A percentile compares a stretch with the other conserved stretches of the same genome.
These are phyloP conservation scores for Parmelia sp. DNA, from an alignment of 495 filamentous ascomycete species.

Conservation along the genomic window DNA sequence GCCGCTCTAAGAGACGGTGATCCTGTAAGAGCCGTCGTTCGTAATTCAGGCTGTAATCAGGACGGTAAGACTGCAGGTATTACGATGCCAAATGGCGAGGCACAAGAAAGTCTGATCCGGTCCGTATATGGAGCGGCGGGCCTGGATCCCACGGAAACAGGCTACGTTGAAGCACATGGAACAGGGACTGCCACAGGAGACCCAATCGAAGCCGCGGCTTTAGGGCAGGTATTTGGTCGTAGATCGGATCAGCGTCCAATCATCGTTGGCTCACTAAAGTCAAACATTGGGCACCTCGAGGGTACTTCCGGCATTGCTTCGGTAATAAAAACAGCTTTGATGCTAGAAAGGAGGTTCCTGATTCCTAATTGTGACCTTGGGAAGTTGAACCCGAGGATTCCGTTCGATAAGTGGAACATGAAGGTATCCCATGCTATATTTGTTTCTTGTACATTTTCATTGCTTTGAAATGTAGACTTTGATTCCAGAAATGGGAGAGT, in stretches of 20 bases:
- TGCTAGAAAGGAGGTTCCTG: constrained; percentile 43
- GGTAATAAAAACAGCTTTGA: constrained; percentile 50
- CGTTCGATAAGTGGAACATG: not conserved
- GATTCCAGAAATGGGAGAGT: too few relatives aligned
- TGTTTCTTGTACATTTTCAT: too few relatives aligned
- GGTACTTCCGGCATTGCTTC: constrained; percentile 50
- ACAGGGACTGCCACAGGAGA: constrained; percentile 12
- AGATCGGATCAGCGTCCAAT: constrained; percentile 13
- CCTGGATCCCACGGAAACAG: constrained; percentile 33
- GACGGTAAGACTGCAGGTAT: constrained; percentile 48
- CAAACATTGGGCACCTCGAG: constrained; percentile 48
- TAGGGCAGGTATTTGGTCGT: not conserved
- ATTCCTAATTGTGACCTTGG: constrained; percentile 49
- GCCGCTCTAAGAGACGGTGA: constrained; percentile 36
- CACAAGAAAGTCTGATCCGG: constrained; percentile 37
- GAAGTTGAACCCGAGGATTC: constrained; percentile 10
- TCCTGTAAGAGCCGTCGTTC: constrained; percentile 34
- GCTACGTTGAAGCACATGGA: constrained; percentile 37
- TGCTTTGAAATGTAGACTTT: too few relatives aligned
- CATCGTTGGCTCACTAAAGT: constrained; percentile 43
- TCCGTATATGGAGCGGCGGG: constrained; percentile 36
- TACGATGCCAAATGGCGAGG: constrained; percentile 34
- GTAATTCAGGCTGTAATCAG: constrained; percentile 33
- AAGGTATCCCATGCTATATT: too few relatives aligned
- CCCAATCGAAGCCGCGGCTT: constrained; percentile 19